These are phyloP conservation scores for Ascochyta viciae-villosae DNA, from an alignment of 2,329 filamentous ascomycete species.

Conservation along the genomic window DNA sequence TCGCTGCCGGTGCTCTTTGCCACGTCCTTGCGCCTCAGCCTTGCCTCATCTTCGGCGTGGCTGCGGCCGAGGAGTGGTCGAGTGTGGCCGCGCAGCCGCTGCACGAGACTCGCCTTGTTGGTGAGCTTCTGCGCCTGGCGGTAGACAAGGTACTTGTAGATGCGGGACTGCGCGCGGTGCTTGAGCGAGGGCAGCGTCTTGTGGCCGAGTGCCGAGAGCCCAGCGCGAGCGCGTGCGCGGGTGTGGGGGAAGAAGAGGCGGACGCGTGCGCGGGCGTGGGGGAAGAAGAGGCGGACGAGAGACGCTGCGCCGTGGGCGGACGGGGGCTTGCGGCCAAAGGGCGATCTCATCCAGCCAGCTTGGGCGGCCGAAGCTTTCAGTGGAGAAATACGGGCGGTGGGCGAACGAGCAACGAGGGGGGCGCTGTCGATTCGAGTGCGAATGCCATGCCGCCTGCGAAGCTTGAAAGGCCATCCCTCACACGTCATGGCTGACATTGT, in stretches of 20 bases:
- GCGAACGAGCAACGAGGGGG: not conserved
- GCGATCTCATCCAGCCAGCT: constrained; percentile 42
- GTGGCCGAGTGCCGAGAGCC: constrained; percentile 74
- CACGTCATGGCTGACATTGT: constrained; percentile 14
- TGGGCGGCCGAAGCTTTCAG: constrained; percentile 14
- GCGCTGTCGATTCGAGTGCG: constrained; percentile 4
- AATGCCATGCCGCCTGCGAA: constrained; percentile 3
- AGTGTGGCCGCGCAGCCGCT: constrained; percentile 43
- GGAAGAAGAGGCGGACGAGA: constrained; percentile 72
- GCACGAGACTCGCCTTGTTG: constrained; percentile 36
- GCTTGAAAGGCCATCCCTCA: constrained; percentile 11
- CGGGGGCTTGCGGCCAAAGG: constrained; percentile 40
- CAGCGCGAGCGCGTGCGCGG: constrained; percentile 68
- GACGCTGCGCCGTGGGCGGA: constrained; percentile 41
- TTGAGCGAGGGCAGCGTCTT: constrained; percentile 76
- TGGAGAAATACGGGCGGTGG: constrained; percentile 2
- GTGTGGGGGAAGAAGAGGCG: constrained; percentile 73
- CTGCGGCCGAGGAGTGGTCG: constrained; percentile 36
- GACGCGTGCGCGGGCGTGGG: constrained; percentile 56
- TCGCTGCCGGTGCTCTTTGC: constrained; percentile 29
- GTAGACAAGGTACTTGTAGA: constrained; percentile 76
- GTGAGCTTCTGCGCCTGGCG: constrained; percentile 58
- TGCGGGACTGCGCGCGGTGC: constrained; percentile 73
- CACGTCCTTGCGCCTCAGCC: constrained; percentile 41
- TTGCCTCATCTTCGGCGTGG: constrained; percentile 45